These are phyloP conservation scores for Wilcoxina mikolae DNA, from an alignment of 495 filamentous ascomycete genomes.

Conservation along the genomic window DNA sequence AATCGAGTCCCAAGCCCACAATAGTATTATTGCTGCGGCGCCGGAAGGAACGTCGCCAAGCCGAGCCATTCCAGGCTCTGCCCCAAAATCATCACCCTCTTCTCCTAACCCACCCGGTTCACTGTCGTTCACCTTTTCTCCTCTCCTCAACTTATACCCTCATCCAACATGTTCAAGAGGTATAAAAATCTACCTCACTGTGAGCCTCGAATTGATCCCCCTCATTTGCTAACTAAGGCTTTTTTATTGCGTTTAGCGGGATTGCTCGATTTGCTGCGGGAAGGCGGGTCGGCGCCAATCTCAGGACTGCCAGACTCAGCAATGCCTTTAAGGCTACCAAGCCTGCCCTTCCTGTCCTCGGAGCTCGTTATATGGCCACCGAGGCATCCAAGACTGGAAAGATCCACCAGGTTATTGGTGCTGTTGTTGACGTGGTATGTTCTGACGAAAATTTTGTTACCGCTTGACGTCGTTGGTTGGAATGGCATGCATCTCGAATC, in stretches of 20 bases:
- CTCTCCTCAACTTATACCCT: slow-evolving; percentile 27
- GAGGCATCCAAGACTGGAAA: slow-evolving; percentile 39
- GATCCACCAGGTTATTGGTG: slow-evolving; percentile 59
- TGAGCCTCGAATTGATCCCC: slow-evolving; percentile 5
- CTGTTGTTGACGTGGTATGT: slow-evolving; percentile 53
- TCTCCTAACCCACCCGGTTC: slow-evolving; percentile 4
- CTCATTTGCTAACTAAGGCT: slow-evolving; percentile 18
- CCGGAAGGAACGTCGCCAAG: background rate
- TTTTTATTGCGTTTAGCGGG: slow-evolving; percentile 36
- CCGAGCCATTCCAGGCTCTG: background rate
- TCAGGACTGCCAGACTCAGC: slow-evolving; percentile 30
- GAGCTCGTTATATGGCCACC: slow-evolving; percentile 45
- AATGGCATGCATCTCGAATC: background rate
- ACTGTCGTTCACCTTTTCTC: slow-evolving; percentile 13
- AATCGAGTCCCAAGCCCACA: slow-evolving; percentile 1
- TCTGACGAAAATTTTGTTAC: slow-evolving; percentile 54
- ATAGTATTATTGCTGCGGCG: slow-evolving; percentile 1
- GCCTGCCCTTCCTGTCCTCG: slow-evolving; percentile 37
- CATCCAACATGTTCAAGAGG: slow-evolving; percentile 33
- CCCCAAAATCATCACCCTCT: slow-evolving; percentile 5
- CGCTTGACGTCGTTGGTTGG: slow-evolving; percentile 22
- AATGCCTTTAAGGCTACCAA: slow-evolving; percentile 43
- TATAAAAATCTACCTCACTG: slow-evolving; percentile 23
- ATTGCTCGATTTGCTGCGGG: slow-evolving; percentile 50
- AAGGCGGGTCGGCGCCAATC: slow-evolving; percentile 42